A percentile compares a stretch with the other conserved stretches of the same genome.
Conservation (phyloP, 768 basidiomycete species). For the Mrakia hoshinonis region DNA sequence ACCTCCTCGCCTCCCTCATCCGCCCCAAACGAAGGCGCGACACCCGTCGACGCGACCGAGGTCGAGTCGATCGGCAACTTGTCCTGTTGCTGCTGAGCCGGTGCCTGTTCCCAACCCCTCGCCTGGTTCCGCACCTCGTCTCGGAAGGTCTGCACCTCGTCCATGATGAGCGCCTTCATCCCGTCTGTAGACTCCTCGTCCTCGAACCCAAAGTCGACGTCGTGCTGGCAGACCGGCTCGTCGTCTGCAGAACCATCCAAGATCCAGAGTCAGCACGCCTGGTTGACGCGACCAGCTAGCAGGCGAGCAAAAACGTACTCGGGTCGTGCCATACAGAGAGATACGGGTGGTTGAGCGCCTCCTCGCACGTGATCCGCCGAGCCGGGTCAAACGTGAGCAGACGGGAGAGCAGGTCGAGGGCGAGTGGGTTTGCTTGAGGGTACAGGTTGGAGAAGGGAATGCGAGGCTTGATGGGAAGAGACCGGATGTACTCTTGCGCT, state of each 20-base stretch:
- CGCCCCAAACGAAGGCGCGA: background rate
- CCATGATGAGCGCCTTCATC: constrained; percentile 90
- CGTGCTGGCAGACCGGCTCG: constrained; percentile 74
- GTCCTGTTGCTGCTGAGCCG: background rate
- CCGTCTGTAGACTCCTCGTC: constrained; percentile 93
- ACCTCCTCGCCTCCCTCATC: constrained; percentile 8
- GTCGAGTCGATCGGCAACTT: constrained; percentile 6
- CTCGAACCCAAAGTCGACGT: constrained; percentile 95
- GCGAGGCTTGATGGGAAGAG: constrained; percentile 90
- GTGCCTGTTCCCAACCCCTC: constrained; percentile 48
- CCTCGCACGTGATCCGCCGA: constrained; percentile 89
- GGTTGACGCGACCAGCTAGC: background rate
- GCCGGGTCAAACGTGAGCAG: constrained; percentile 94
- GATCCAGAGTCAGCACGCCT: background rate
- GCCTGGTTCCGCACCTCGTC: constrained; percentile 80
- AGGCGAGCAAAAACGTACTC: constrained; percentile 33
- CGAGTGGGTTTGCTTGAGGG: constrained; percentile 86
- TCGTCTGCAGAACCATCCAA: constrained; percentile 46
- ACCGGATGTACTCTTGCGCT: constrained; percentile 96
- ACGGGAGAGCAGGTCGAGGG: constrained; percentile 82
- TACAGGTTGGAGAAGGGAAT: constrained; percentile 86
- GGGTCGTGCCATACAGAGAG: constrained; percentile 91
- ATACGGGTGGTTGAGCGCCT: constrained; percentile 91
- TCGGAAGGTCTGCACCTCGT: constrained; percentile 84
- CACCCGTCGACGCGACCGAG: constrained; percentile 1